These are phyloP conservation scores for Sindora glabra DNA, from an alignment of 306 rosid genomes.

Conservation along the genomic window DNA sequence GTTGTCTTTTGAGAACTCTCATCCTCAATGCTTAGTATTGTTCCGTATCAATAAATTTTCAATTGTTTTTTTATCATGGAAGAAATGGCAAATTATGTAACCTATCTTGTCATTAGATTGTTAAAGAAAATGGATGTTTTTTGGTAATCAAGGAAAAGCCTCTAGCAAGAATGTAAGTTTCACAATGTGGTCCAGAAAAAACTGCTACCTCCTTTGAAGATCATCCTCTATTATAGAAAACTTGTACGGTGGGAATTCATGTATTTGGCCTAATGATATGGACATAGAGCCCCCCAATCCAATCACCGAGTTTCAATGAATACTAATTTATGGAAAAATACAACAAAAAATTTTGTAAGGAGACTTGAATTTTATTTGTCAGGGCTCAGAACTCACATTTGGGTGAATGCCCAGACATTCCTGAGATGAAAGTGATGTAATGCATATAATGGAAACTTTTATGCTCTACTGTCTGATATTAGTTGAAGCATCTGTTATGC, in stretches of 20 bases:
- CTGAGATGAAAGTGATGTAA: not conserved
- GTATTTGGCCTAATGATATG: slow-evolving; percentile 5
- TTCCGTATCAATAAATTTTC: too few species aligned
- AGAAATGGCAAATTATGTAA: too few species aligned
- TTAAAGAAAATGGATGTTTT: too few species aligned
- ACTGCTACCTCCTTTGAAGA: not conserved
- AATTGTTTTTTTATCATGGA: not conserved
- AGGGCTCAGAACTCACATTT: not conserved
- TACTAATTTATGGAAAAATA: not conserved
- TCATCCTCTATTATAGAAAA: not conserved
- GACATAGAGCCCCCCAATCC: not conserved
- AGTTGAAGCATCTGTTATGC: not conserved
- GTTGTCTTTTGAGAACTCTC: not conserved
- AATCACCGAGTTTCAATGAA: not conserved
- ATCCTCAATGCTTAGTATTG: too few species aligned
- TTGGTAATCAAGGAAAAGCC: not conserved
- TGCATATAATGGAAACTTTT: not conserved
- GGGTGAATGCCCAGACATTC: not conserved
- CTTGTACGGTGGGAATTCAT: not conserved
- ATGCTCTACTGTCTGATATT: not conserved
- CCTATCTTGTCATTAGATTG: not conserved
- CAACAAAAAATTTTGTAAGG: not conserved
- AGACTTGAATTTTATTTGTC: not conserved
- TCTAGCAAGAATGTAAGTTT: not conserved
- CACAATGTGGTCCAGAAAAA: not conserved